Conservation (phyloP, 2,329 filamentous ascomycete species). For the Fonsecaea pedrosoi region DNA sequence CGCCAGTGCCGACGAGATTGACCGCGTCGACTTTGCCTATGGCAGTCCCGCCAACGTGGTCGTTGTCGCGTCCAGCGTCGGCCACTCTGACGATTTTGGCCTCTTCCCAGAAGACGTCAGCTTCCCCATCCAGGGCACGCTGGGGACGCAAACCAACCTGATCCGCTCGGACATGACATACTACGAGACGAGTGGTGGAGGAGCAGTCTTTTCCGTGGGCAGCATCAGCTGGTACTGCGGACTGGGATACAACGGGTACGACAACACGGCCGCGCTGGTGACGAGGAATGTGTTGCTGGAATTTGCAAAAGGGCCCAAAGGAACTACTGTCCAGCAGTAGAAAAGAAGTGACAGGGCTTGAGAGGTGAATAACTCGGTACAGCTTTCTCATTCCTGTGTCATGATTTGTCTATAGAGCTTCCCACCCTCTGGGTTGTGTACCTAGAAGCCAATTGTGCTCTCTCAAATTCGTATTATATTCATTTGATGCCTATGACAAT, state of each 20-base stretch:
- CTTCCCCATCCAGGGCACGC: conserved; percentile 8
- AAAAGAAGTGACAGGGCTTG: no score
- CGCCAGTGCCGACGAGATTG: conserved; percentile 47
- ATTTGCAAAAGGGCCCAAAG: no score
- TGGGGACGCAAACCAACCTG: conserved; percentile 43
- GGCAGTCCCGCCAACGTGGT: conserved; percentile 43
- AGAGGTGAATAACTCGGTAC: no score
- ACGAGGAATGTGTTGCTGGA: no score
- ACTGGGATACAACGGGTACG: not conserved
- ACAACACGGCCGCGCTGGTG: no score
- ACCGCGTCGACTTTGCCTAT: conserved; percentile 44
- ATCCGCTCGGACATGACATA: conserved; percentile 40
- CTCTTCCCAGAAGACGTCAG: conserved; percentile 14
- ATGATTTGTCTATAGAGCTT: no score
- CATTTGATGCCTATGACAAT: no score
- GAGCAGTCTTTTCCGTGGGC: conserved; percentile 39
- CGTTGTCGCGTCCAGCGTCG: conserved; percentile 39
- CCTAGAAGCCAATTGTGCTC: no score
- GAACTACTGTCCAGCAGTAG: no score
- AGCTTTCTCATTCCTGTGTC: no score
- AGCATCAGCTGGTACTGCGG: conserved; percentile 43
- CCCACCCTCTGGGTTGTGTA: no score
- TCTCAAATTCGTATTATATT: no score
- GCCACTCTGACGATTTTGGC: conserved; percentile 35
- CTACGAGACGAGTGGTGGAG: conserved; percentile 42